These are phyloP conservation scores for Tritrichomonas musculus DNA, from an alignment of 208 protist species.

Conservation along the genomic window DNA sequence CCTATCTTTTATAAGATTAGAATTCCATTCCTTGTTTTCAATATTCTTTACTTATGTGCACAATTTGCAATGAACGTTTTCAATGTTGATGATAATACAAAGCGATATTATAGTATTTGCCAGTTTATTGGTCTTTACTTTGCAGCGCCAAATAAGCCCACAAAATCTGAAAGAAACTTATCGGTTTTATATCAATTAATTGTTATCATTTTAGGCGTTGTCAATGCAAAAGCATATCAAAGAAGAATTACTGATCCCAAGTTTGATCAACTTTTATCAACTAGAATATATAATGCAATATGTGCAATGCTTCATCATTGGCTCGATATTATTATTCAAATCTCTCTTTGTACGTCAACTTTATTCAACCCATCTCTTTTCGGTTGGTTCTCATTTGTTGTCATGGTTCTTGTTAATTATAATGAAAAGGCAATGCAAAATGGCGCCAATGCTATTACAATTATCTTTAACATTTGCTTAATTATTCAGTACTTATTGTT, in stretches of 20 bases:
- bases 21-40: background rate
- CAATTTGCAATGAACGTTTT: background rate
- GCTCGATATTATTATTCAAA: background rate
- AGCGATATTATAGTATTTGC: no score
- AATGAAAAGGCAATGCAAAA: background rate
- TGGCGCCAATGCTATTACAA: background rate
- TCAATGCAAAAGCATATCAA: background rate
- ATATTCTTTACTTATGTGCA: background rate
- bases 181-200: background rate
- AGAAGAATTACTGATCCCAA: background rate
- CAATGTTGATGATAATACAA: background rate
- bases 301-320: background rate
- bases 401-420: background rate
- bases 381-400: background rate
- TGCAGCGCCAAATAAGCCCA: background rate
- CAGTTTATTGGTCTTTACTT: background rate
- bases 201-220: background rate
- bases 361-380: constrained; percentile 3
- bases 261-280: background rate
- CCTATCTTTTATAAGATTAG: background rate
- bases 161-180: background rate
- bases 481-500: background rate
- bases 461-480: constrained; percentile 25
- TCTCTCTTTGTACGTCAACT: background rate
- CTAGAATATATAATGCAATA: background rate